Base-by-base conservation (phyloP, 2,329 filamentous ascomycete genomes). In the Aspergillus sp. region DNA sequence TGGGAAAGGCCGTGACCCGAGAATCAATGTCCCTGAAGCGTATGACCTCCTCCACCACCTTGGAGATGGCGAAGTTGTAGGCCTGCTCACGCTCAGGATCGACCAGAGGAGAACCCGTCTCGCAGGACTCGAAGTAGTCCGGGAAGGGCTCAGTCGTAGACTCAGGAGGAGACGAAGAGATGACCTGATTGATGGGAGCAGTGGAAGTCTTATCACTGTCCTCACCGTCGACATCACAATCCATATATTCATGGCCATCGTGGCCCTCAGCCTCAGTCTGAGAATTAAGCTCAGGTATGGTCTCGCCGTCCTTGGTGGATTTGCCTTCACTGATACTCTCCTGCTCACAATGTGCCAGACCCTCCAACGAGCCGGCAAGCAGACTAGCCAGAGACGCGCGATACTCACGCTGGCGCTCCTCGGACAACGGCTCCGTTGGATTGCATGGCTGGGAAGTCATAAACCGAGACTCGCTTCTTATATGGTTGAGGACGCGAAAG, bases 81-180 rank as follows among this genome's bases (percentile, higher is more conserved):
- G 54, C 54, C 26, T 52, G 46, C n/a, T 59, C 55, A 4, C 49
- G 44, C 5, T 36, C 41, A 9, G 46, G 43, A 28, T 61, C 48
- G 4, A 45, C 38, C 1, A 35, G 19, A 6, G 46, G 34, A 2
- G 39, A 29, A 3, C 44, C 26, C 2, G 19, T 29, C 27, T 56
- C 50, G 39, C 50, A 53, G 6, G 45, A 46, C 27, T 57, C 52
- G 36, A 58, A 46, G 42, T 61, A 64, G 7, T 57, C 57, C 0
- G 61, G 61, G 19, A 64, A 64, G 0, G 58, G 54, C 35, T 64
- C 61, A 1, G 36, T 39, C 7, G 9, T 39, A 19, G 19, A 26
- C 7, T 5, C 36, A 39, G 36, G 8, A 6, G 34, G 19, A 36
- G n/a, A 19, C 7, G 36, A 36, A 36, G n/a, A 19, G 34, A n/a